Evolutionary conservation across 345 rosid genomes (phyloP).

Genomic region (Cochlearia excelsa): DNA sequence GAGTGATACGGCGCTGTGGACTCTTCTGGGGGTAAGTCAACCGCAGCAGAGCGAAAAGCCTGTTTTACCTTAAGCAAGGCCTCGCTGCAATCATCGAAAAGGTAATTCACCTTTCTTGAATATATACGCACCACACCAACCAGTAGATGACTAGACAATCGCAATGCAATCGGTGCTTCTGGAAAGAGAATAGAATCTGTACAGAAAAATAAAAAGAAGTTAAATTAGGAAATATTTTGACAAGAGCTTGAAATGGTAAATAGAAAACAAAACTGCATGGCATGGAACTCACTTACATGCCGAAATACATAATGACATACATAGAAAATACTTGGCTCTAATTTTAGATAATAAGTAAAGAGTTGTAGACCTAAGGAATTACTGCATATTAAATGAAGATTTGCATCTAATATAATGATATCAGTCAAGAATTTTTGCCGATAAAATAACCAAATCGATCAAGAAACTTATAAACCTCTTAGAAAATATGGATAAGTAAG

Average conservation of each 20-base stretch:
- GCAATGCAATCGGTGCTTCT: slow-evolving; percentile 91
- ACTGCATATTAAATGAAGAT: neutral
- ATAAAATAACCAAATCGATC: neutral
- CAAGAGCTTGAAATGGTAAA: neutral
- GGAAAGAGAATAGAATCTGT: slow-evolving; percentile 98
- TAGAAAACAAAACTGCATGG: neutral
- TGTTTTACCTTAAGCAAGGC: slow-evolving; percentile 97
- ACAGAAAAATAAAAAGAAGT: slow-evolving; percentile 18
- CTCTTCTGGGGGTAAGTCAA: slow-evolving; percentile 98
- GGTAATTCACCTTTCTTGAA: slow-evolving; percentile 95
- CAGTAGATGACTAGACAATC: slow-evolving; percentile 95
- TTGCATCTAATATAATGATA: neutral
- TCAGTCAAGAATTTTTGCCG: neutral
- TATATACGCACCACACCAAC: slow-evolving; percentile 99
- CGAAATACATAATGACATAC: neutral
- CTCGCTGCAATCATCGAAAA: slow-evolving; percentile 99
- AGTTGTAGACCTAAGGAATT: neutral
- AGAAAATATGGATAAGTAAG: no score
- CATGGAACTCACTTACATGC: neutral
- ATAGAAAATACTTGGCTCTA: neutral
- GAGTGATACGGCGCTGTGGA: slow-evolving; percentile 98
- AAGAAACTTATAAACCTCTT: neutral
- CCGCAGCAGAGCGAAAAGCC: slow-evolving; percentile 97
- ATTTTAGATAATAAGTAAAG: neutral
- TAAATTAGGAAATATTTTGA: slow-evolving; percentile 19